A percentile compares a stretch with the other conserved stretches of the same genome.
phyloP scores from a whole-genome alignment of 2,329 filamentous ascomycete genomes.

The Diplodia seriata region DNA sequence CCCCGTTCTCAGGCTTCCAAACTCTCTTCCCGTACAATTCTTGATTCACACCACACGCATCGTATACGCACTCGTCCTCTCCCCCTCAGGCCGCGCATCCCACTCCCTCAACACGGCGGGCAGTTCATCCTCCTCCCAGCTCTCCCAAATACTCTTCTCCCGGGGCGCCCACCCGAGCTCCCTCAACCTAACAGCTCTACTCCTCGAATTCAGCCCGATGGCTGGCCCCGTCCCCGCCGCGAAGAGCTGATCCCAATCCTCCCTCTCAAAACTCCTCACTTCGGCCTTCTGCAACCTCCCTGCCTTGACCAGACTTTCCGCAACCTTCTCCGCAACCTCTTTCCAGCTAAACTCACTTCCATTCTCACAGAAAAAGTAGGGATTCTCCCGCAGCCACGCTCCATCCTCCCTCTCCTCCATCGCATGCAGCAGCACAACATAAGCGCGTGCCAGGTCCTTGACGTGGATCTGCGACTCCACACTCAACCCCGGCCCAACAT shows the following conservation, averaged over 20 bases:
- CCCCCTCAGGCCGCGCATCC: conserved; percentile 19
- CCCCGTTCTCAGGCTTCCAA: too few species aligned
- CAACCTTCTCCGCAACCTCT: conserved; percentile 50
- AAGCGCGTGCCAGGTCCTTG: conserved; percentile 50
- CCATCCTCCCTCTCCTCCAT: conserved; percentile 54
- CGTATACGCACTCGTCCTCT: conserved; percentile 12
- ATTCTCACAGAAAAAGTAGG: conserved; percentile 60
- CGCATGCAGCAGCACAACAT: conserved; percentile 42
- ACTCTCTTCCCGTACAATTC: too few species aligned
- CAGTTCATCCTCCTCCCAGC: conserved; percentile 54
- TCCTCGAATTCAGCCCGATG: conserved; percentile 54
- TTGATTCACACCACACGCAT: not conserved
- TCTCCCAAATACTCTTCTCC: conserved; percentile 53
- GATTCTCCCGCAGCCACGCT: conserved; percentile 55
- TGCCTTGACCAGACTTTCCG: conserved; percentile 45
- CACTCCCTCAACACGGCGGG: conserved; percentile 47
- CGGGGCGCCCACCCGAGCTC: conserved; percentile 55
- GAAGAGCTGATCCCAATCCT: conserved; percentile 51
- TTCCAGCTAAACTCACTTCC: conserved; percentile 55
- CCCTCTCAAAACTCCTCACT: conserved; percentile 37
- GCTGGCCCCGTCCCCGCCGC: conserved; percentile 38
- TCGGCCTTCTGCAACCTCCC: conserved; percentile 40
- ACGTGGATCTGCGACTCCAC: conserved; percentile 58
- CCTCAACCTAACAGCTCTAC: conserved; percentile 53
- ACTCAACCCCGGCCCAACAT: conserved; percentile 53